A percentile compares a stretch with the other conserved stretches of the same genome.
Evolutionary conservation across 2,329 filamentous ascomycete species (phyloP).

Genomic region (Aspergillus sp.): DNA sequence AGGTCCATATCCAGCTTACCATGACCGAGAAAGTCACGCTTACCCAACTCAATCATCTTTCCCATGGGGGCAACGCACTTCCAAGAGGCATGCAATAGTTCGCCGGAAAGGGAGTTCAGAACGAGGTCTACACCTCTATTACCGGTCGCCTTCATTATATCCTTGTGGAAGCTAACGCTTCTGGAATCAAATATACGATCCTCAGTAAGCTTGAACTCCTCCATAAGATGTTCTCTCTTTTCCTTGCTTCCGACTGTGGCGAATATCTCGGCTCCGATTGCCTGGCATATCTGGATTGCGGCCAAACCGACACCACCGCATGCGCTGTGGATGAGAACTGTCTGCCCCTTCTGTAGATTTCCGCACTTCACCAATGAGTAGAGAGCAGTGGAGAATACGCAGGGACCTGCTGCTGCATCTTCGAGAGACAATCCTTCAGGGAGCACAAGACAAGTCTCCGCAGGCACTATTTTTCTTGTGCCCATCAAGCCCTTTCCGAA

Average conservation of each 20-base stretch:
- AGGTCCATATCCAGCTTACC: conserved; percentile 16
- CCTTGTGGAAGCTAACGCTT: conserved; percentile 24
- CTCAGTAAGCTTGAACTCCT: conserved; percentile 19
- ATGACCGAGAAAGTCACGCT: conserved; percentile 16
- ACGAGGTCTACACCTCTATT: conserved; percentile 24
- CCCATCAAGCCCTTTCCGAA: conserved; percentile 9
- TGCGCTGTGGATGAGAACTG: conserved; percentile 16
- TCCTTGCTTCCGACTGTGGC: conserved; percentile 25
- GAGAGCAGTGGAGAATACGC: conserved; percentile 21
- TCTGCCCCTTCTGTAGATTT: conserved; percentile 25
- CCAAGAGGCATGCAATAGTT: conserved; percentile 8
- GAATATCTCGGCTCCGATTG: conserved; percentile 12
- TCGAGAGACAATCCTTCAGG: conserved; percentile 19
- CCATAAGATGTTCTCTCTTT: conserved; percentile 24
- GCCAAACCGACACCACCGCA: conserved; percentile 9
- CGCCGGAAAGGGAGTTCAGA: conserved; percentile 11
- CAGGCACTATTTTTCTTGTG: conserved; percentile 14
- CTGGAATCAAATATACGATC: conserved; percentile 29
- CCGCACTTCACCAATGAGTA: conserved; percentile 27
- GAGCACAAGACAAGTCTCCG: conserved; percentile 18
- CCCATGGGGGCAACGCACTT: conserved; percentile 25
- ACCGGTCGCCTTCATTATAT: conserved; percentile 22
- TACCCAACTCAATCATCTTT: conserved; percentile 23
- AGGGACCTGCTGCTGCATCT: neutral
- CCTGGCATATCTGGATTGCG: conserved; percentile 10